Evolutionary conservation across 306 rosid species (phyloP).

Genomic region (Cucumis melo): DNA sequence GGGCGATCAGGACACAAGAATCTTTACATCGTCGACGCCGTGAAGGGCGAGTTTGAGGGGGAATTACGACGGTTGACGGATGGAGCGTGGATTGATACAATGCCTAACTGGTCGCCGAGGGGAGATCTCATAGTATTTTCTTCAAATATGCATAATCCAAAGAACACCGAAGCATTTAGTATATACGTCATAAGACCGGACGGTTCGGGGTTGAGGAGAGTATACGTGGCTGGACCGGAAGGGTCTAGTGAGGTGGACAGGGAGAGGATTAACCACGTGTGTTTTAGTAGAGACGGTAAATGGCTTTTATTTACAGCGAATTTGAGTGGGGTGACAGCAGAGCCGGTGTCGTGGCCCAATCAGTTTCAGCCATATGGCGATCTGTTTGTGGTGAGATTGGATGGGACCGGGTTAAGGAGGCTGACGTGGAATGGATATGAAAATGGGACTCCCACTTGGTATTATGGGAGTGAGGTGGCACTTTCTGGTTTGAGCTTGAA

Average conservation of each 20-base stretch:
- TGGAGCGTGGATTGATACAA: slow-evolving; percentile 73
- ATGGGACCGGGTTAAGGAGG: slow-evolving; percentile 73
- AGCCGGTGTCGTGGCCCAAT: slow-evolving; percentile 64
- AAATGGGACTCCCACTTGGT: slow-evolving; percentile 76
- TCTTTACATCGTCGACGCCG: slow-evolving; percentile 53
- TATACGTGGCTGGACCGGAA: slow-evolving; percentile 33
- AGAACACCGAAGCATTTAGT: slow-evolving; percentile 33
- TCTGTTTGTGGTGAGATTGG: slow-evolving; percentile 39
- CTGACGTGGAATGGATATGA: slow-evolving; percentile 65
- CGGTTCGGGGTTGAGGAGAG: slow-evolving; percentile 49
- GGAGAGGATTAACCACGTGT: slow-evolving; percentile 82
- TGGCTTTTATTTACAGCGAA: slow-evolving; percentile 69
- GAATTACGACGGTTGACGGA: slow-evolving; percentile 43
- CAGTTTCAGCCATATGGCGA: slow-evolving; percentile 94
- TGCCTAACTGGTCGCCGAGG: slow-evolving; percentile 83
- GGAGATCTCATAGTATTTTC: slow-evolving; percentile 83
- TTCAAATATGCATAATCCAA: slow-evolving; percentile 46
- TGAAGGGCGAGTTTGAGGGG: slow-evolving; percentile 49
- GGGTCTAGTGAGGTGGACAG: slow-evolving; percentile 22
- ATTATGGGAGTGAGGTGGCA: slow-evolving; percentile 15
- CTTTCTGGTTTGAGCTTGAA: slow-evolving; percentile 8
- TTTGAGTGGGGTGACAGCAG: slow-evolving; percentile 58
- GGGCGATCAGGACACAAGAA: slow-evolving; percentile 70
- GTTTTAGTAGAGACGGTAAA: slow-evolving; percentile 56
- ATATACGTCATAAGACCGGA: slow-evolving; percentile 55